Conservation (phyloP, 257 asterid species). For the Gentiana straminea region DNA sequence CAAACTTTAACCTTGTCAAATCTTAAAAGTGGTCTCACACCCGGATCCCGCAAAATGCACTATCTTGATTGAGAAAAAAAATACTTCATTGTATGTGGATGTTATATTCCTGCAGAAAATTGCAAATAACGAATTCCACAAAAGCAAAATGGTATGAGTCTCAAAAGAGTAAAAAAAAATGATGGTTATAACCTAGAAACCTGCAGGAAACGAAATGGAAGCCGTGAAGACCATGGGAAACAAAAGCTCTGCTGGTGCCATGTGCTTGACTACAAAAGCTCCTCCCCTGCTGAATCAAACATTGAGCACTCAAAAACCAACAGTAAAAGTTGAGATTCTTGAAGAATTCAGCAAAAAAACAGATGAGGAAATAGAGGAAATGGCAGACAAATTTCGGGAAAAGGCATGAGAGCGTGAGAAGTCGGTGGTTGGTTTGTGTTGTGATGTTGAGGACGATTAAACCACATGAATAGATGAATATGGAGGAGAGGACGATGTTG, state of each 20-base stretch:
- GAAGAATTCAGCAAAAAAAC: conserved; percentile 13
- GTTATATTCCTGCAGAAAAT: too few species aligned
- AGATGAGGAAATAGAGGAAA: conserved; percentile 17
- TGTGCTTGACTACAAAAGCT: conserved; percentile 36
- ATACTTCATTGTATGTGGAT: too few species aligned
- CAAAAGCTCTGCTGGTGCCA: conserved; percentile 38
- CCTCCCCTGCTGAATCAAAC: conserved; percentile 27
- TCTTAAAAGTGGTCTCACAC: too few species aligned
- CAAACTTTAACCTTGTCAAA: too few species aligned
- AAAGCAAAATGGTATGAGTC: too few species aligned
- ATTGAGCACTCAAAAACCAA: conserved; percentile 14
- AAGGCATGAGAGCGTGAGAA: conserved; percentile 8
- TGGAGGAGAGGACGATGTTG: neutral
- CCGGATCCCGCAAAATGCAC: too few species aligned
- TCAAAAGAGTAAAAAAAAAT: too few species aligned
- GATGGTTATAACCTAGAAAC: too few species aligned
- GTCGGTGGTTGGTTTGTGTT: conserved; percentile 9
- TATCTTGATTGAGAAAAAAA: too few species aligned
- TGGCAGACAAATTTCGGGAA: conserved; percentile 2
- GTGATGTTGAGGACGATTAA: conserved; percentile 5
- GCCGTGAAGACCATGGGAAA: too few species aligned
- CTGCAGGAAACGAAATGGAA: too few species aligned
- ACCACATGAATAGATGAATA: neutral
- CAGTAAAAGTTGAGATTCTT: conserved; percentile 11
- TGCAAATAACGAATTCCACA: too few species aligned